These are phyloP conservation scores for Fusarium sp. DNA, from an alignment of 2,329 filamentous ascomycete genomes.

Conservation along the genomic window DNA sequence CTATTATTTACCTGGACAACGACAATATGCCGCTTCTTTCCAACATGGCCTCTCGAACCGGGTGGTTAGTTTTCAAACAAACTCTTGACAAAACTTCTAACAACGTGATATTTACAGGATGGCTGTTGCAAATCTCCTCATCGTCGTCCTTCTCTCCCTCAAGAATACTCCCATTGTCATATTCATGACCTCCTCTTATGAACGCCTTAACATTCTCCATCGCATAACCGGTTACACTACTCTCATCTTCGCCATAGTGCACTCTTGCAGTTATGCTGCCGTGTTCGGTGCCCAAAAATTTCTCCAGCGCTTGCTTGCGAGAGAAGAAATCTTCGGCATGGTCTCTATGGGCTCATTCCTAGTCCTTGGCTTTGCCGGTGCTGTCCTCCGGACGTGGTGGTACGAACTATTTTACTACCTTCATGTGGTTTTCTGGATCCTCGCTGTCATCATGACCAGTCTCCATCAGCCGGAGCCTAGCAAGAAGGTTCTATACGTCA, in stretches of 20 bases:
- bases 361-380: constrained; percentile 55
- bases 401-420: constrained; percentile 68
- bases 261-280: constrained; percentile 56
- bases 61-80: constrained; percentile 47
- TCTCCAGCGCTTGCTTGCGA: constrained; percentile 48
- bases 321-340: constrained; percentile 59
- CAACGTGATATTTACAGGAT: constrained; percentile 46
- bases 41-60: constrained; percentile 53
- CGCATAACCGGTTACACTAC: constrained; percentile 62
- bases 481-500: constrained; percentile 55
- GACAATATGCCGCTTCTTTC: constrained; percentile 43
- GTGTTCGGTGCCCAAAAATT: constrained; percentile 50
- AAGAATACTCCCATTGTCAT: constrained; percentile 68
- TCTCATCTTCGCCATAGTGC: constrained; percentile 58
- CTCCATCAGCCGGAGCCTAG: constrained; percentile 62
- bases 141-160: constrained; percentile 65
- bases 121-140: constrained; percentile 57
- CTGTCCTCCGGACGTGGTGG: constrained; percentile 56
- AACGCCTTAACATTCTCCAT: constrained; percentile 68
- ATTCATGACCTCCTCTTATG: constrained; percentile 66
- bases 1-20: constrained; percentile 50
- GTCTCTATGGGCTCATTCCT: constrained; percentile 59
- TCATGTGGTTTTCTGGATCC: constrained; percentile 61
- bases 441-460: constrained; percentile 59
- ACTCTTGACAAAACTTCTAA: background rate